A percentile compares a stretch with the other conserved stretches of the same genome.
These are phyloP conservation scores for Hymenoscyphus fructigenus DNA, from an alignment of 2,329 filamentous ascomycete genomes.

Conservation along the genomic window DNA sequence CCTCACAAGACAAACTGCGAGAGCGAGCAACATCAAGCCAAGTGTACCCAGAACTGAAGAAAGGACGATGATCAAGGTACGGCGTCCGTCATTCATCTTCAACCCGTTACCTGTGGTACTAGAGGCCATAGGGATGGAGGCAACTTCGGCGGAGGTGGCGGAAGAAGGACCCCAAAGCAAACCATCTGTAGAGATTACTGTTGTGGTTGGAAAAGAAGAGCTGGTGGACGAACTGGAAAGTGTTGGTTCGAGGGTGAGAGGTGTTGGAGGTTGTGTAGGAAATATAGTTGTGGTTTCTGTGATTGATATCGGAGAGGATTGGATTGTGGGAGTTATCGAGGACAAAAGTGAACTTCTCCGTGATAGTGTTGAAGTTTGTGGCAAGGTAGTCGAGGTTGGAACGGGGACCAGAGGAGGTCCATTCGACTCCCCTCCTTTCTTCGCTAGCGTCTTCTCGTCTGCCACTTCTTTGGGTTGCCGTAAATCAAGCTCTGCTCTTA, in stretches of 20 bases:
- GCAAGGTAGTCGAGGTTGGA: neutral
- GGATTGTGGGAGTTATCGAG: neutral
- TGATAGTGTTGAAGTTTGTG: conserved; percentile 9
- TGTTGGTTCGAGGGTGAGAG: neutral
- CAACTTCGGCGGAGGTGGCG: neutral
- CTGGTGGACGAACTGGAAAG: neutral
- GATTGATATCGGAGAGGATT: conserved; percentile 1
- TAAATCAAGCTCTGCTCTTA: neutral
- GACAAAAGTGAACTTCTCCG: neutral
- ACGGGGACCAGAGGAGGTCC: neutral
- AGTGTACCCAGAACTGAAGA: conserved; percentile 31
- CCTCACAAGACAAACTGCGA: conserved; percentile 23
- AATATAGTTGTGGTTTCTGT: conserved; percentile 16
- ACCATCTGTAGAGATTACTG: conserved; percentile 4
- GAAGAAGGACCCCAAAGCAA: neutral
- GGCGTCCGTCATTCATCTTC: conserved; percentile 8
- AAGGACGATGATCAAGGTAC: conserved; percentile 30
- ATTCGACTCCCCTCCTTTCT: neutral
- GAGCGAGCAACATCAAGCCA: conserved; percentile 27
- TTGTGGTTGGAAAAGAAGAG: conserved; percentile 5
- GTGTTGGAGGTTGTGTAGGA: neutral
- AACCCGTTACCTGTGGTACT: neutral
- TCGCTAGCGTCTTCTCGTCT: conserved; percentile 12
- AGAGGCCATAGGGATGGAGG: conserved; percentile 6
- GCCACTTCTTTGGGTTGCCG: conserved; percentile 3